A percentile compares a stretch with the other conserved stretches of the same genome.
These are phyloP conservation scores for Paramecium pentaurelia DNA, from an alignment of 73 alveolate genomes.

Conservation along the genomic window DNA sequence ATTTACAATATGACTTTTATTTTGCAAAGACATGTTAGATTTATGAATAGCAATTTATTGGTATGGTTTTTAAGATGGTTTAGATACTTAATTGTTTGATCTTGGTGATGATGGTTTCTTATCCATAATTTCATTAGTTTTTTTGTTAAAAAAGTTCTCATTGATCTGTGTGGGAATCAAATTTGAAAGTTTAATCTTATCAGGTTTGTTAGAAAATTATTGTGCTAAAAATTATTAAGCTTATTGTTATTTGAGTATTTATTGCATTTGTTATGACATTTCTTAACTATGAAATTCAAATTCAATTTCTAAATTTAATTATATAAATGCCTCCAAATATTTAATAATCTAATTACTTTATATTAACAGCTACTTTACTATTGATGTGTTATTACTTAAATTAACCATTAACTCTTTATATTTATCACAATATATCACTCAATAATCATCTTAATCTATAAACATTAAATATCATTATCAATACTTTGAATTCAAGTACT, in stretches of 20 bases:
- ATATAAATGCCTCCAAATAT: conserved; percentile 31
- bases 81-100: not conserved
- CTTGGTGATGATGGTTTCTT: not conserved
- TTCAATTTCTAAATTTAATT: conserved; percentile 25
- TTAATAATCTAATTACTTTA: not conserved
- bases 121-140: not conserved
- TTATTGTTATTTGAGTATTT: not conserved
- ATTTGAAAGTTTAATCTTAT: not conserved
- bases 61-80: conserved; percentile 40
- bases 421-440: not conserved
- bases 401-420: not conserved
- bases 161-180: not conserved
- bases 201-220: not conserved
- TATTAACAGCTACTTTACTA: not conserved
- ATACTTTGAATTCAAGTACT: not conserved
- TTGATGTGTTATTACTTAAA: not conserved
- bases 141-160: not conserved
- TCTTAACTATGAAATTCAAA: conserved; percentile 31
- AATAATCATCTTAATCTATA: not conserved
- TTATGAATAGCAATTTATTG: not conserved
- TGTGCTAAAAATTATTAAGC: conserved; percentile 21
- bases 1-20: not conserved
- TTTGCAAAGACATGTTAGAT: not conserved
- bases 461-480: too few species aligned
- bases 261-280: not conserved